Conservation (phyloP, 2,329 filamentous ascomycete genomes). For the Zasmidium cellare region DNA sequence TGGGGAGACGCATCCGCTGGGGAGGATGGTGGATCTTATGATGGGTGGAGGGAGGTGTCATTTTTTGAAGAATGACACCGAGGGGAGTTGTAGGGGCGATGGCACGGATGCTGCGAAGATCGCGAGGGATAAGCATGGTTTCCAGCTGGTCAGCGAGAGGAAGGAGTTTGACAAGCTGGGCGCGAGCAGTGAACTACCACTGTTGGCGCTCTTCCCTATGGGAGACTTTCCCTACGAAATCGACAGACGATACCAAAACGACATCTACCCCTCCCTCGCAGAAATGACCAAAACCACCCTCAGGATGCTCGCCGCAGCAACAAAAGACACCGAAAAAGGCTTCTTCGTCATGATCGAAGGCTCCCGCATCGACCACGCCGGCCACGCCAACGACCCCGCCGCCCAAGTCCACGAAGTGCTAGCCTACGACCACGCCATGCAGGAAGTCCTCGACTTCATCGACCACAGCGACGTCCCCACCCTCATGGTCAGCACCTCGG, state of each 20-base stretch:
- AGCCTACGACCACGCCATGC: constrained; percentile 89
- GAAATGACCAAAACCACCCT: constrained; percentile 89
- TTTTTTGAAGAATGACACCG: constrained; percentile 80
- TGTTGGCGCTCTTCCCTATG: constrained; percentile 81
- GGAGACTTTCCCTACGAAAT: constrained; percentile 90
- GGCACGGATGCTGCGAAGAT: constrained; percentile 71
- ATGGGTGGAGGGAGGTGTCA: constrained; percentile 91
- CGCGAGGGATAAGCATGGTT: constrained; percentile 71
- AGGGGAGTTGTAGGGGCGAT: constrained; percentile 80
- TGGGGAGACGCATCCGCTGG: constrained; percentile 76
- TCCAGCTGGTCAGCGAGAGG: constrained; percentile 73
- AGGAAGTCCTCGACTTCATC: constrained; percentile 81
- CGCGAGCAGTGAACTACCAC: constrained; percentile 71
- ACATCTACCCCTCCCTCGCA: constrained; percentile 82
- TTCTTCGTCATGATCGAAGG: constrained; percentile 99
- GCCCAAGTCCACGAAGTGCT: constrained; percentile 76
- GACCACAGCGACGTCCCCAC: constrained; percentile 70
- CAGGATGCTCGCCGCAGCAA: constrained; percentile 75
- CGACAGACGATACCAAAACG: constrained; percentile 75
- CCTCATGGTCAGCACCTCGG: constrained; percentile 84
- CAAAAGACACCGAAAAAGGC: constrained; percentile 79
- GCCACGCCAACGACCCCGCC: constrained; percentile 59
- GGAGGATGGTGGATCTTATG: constrained; percentile 86
- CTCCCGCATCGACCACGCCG: constrained; percentile 92
- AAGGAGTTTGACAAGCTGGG: constrained; percentile 70